phyloP scores from a whole-genome alignment of 1,284 basidiomycete species.

The Fomes fomentarius region DNA sequence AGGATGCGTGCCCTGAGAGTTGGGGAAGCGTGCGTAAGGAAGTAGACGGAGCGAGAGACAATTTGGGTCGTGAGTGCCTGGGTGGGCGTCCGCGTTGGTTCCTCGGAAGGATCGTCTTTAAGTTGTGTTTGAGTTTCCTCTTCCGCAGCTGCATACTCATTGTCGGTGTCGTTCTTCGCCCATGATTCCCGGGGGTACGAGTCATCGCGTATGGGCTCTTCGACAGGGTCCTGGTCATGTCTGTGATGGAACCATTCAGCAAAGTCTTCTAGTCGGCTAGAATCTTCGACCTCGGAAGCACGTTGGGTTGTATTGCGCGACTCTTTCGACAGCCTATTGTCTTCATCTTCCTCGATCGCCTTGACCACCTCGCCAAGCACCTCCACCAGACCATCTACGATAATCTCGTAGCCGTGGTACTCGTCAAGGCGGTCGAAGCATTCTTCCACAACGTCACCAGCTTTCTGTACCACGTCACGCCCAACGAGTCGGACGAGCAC shows the following conservation, averaged over 20 bases:
- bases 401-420: conserved; percentile 85
- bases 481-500: conserved; percentile 87
- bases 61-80: conserved; percentile 84
- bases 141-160: conserved; percentile 27
- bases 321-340: conserved; percentile 22
- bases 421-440: conserved; percentile 94
- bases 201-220: conserved; percentile 20
- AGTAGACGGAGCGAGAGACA: conserved; percentile 83
- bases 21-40: conserved; percentile 86
- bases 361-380: conserved; percentile 80
- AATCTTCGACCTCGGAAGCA: conserved; percentile 20
- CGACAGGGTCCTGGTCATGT: conserved; percentile 31
- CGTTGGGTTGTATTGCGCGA: not conserved
- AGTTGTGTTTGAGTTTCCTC: conserved; percentile 22
- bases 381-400: conserved; percentile 87
- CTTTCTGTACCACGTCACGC: conserved; percentile 80
- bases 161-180: conserved; percentile 38
- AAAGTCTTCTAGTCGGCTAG: conserved; percentile 49
- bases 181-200: conserved; percentile 53
- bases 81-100: conserved; percentile 61
- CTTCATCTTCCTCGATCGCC: conserved; percentile 63
- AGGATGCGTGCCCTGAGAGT: conserved; percentile 84
- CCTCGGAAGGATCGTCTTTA: conserved; percentile 35
- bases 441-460: conserved; percentile 91
- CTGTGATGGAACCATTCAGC: conserved; percentile 67